Percentiles rank a stretch among this genome's conserved stretches.
Conservation (phyloP, 2,329 filamentous ascomycete species). For the Lasiodiplodia hormozganensis region DNA sequence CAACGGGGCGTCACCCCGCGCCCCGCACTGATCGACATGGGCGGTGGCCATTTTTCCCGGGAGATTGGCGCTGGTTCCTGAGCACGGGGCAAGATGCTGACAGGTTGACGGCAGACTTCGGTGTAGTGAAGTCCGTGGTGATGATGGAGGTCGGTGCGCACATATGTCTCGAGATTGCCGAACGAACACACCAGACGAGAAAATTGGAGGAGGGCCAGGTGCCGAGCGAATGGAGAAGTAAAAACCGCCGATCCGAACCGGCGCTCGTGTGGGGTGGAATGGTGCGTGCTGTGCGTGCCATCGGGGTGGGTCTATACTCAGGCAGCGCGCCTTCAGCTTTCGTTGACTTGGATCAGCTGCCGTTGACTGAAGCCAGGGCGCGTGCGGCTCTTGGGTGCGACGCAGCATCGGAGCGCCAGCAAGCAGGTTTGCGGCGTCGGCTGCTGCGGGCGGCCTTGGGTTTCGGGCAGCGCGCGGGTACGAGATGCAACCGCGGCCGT, state of each 20-base stretch:
- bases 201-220: not conserved
- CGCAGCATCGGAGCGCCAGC: not conserved
- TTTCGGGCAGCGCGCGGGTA: not conserved
- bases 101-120: not conserved
- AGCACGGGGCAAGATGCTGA: slow-evolving; percentile 20
- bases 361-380: too few relatives aligned
- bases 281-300: slow-evolving; percentile 5
- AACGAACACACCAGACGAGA: not conserved
- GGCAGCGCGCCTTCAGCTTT: not conserved
- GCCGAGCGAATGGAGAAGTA: slow-evolving; percentile 15
- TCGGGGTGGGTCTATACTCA: slow-evolving; percentile 6
- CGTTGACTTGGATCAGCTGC: not conserved
- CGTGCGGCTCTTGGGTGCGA: slow-evolving; percentile 11
- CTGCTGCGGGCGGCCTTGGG: not conserved
- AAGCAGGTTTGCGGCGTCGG: not conserved
- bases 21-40: slow-evolving; percentile 29
- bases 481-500: slow-evolving; percentile 20
- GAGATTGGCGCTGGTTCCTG: slow-evolving; percentile 23
- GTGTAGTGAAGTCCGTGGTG: not conserved
- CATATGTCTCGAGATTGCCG: not conserved
- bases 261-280: slow-evolving; percentile 8
- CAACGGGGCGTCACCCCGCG: slow-evolving; percentile 15
- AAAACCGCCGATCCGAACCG: slow-evolving; percentile 5
- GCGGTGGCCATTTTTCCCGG: slow-evolving; percentile 21
- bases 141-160: not conserved